Conservation (phyloP, 257 asterid genomes). For the Mitragyna speciosa region DNA sequence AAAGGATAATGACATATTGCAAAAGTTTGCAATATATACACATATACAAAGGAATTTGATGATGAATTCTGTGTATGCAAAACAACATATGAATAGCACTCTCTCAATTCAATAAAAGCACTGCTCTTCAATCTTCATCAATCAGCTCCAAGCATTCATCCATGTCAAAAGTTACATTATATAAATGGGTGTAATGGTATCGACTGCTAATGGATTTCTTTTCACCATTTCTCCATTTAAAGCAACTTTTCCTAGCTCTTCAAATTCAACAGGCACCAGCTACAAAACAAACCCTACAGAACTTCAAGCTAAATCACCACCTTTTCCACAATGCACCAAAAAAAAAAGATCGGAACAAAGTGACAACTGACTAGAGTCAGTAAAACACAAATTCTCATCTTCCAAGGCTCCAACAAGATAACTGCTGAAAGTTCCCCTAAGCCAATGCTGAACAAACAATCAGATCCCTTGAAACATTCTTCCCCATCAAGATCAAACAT, state of each 20-base stretch:
- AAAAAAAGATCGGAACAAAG: too few relatives aligned
- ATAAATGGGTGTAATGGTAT: not conserved
- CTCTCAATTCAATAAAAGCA: not conserved
- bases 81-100: not conserved
- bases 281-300: not conserved
- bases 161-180: not conserved
- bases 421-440: not conserved
- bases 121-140: not conserved
- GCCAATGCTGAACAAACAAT: not conserved
- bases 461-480: not conserved
- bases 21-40: not conserved
- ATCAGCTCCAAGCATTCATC: not conserved
- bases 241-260: not conserved
- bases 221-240: not conserved
- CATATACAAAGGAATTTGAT: not conserved
- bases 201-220: not conserved
- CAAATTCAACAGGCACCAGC: not conserved
- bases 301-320: not conserved
- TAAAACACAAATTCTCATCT: not conserved
- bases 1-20: not conserved
- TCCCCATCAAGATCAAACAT: not conserved
- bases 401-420: not conserved
- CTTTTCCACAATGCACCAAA: too few relatives aligned
- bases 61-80: not conserved
- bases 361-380: not conserved